A percentile compares a stretch with the other conserved stretches of the same genome.
Evolutionary conservation across 2,329 filamentous ascomycete species (phyloP).

Genomic region (Xylariaceae sp.): DNA sequence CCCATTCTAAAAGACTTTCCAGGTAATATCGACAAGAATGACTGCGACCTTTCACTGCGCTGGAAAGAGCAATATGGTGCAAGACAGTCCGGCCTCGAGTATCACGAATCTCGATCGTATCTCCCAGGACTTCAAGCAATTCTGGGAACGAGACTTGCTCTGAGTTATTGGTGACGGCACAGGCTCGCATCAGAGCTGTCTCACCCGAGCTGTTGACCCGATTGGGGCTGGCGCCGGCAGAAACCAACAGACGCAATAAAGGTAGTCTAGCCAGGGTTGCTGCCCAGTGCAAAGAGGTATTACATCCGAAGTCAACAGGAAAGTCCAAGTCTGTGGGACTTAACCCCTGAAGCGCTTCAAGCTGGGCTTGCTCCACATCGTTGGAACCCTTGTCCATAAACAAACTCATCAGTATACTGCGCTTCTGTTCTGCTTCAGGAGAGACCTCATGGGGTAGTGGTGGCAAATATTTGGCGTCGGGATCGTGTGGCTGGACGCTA

Average conservation of each 20-base stretch:
- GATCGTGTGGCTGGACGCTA: slow-evolving; percentile 43
- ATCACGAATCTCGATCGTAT: slow-evolving; percentile 87
- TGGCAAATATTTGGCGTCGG: slow-evolving; percentile 56
- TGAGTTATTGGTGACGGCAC: slow-evolving; percentile 89
- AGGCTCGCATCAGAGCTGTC: slow-evolving; percentile 88
- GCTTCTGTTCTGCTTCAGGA: slow-evolving; percentile 71
- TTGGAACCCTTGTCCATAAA: slow-evolving; percentile 71
- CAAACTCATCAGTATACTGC: slow-evolving; percentile 74
- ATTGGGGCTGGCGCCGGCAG: slow-evolving; percentile 80
- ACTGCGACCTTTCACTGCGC: slow-evolving; percentile 88
- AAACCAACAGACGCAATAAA: slow-evolving; percentile 75
- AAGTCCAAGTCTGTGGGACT: slow-evolving; percentile 81
- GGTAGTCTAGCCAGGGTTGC: slow-evolving; percentile 85
- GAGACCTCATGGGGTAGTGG: slow-evolving; percentile 61
- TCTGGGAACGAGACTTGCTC: slow-evolving; percentile 89
- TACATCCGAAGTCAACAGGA: slow-evolving; percentile 82
- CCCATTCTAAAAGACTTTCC: slow-evolving; percentile 89
- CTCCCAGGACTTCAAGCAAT: slow-evolving; percentile 79
- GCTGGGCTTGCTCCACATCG: slow-evolving; percentile 62
- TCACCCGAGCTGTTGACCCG: slow-evolving; percentile 87
- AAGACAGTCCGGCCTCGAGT: slow-evolving; percentile 86
- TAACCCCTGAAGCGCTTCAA: slow-evolving; percentile 72
- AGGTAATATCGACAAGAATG: slow-evolving; percentile 93
- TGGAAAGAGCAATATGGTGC: slow-evolving; percentile 94
- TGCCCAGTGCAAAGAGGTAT: slow-evolving; percentile 94